A percentile compares a stretch with the other conserved stretches of the same genome.
phyloP scores from a whole-genome alignment of 2,329 filamentous ascomycete genomes.

The Grosmannia huntii region DNA sequence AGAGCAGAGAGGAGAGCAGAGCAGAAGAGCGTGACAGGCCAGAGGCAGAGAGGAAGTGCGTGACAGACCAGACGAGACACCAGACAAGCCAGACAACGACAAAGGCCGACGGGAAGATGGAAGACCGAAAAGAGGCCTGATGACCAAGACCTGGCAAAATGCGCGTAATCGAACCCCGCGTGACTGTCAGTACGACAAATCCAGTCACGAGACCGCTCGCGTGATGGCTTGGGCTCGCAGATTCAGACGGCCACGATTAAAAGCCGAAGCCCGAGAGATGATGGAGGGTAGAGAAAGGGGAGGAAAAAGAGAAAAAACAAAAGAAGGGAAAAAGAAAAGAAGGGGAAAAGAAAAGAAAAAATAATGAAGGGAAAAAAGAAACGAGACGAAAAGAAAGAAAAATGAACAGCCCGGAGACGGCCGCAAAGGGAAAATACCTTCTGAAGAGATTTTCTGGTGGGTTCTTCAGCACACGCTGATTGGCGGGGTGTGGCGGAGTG shows the following conservation, averaged over 20 bases:
- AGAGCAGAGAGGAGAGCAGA: no score
- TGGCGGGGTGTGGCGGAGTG: neutral
- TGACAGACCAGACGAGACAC: no score
- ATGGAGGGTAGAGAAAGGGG: neutral
- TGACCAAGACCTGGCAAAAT: constrained; percentile 1
- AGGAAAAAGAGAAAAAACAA: neutral
- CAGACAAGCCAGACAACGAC: no score
- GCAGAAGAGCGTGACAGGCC: no score
- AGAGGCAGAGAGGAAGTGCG: no score
- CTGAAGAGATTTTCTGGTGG: neutral
- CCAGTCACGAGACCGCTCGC: no score
- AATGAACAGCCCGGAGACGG: neutral
- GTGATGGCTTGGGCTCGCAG: no score
- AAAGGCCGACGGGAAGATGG: neutral
- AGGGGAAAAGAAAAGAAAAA: neutral
- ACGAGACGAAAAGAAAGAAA: neutral
- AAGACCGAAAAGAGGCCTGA: constrained; percentile 4
- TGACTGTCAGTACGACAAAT: constrained; percentile 1
- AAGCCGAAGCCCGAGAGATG: neutral
- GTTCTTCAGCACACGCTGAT: neutral
- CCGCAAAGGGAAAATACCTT: neutral
- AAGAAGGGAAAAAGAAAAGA: neutral
- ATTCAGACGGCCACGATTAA: neutral
- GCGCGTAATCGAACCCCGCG: constrained; percentile 7
- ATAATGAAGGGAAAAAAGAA: neutral